Base-by-base conservation (phyloP, 2,329 filamentous ascomycete species). In the Botrytis elliptica region DNA sequence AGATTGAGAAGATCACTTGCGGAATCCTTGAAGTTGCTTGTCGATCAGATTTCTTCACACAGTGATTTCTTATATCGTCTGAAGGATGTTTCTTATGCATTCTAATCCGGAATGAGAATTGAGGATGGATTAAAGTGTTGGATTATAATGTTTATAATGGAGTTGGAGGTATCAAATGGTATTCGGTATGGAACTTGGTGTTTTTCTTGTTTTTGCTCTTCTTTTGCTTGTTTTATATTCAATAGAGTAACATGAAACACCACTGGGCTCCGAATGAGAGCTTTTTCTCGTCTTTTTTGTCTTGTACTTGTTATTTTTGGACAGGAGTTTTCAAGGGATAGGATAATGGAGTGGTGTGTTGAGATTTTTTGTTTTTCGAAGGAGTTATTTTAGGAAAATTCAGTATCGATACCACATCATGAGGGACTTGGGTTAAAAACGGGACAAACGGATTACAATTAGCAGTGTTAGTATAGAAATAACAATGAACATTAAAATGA, bases 31-130 rank as follows among this genome's bases (percentile, higher is more conserved):
- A 68, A 68, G 36, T 57, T 68, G 18, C 66, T 68, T 44, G 66
- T 68, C 49, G 66, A 68, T 29, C 66, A 68, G 16, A 68, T 68
- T 33, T 68, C 66, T 33, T 68, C 66, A 57, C 66, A 68, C 9
- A 68, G 66, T n/a, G 66, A 68, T 44, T 68, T 68, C 25, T 49
- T 68, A 42, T 68, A 68, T 68, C 66, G 66, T 16, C 33, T 68
- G 66, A 68, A 68, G 49, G 66, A 68, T 68, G 66, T 68, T 44
- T 68, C 66, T 22, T 68, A 68, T 42, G 66, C 49, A 33, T 68
- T 68, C 44, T 57, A 33, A 42, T 3, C 42, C 6, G 22, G 12
- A 3, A 22, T 36, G 33, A 55, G 36, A 55, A 6, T 16, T 3
- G 18, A 33, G 5, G n/a, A 57, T 25, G 18, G 49, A 42, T n/a